A percentile compares a stretch with the other conserved stretches of the same genome.
Conservation (phyloP, 176 grass and related monocot genomes). For the Melocanna baccifera region DNA sequence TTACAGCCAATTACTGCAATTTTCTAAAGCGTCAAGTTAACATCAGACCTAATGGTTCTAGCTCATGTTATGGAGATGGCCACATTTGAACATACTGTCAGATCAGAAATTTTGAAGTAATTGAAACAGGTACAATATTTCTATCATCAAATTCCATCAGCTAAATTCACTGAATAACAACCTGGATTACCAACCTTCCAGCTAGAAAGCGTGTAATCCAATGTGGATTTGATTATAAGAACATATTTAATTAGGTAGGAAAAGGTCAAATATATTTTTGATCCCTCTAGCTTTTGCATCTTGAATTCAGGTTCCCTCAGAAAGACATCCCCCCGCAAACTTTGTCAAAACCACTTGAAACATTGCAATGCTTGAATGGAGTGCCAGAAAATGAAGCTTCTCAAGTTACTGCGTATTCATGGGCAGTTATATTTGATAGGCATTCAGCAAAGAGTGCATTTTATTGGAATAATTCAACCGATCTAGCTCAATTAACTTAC, state of each 20-base stretch:
- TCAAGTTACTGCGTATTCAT: background rate
- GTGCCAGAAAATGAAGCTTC: background rate
- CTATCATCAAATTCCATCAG: background rate
- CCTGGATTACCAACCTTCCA: conserved; percentile 32
- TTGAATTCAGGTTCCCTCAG: conserved; percentile 12
- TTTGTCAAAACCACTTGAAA: background rate
- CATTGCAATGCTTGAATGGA: background rate
- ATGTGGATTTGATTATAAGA: conserved; percentile 10
- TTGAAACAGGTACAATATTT: background rate
- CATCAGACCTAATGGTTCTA: background rate
- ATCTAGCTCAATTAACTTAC: background rate
- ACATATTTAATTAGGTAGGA: background rate
- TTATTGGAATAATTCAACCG: conserved; percentile 21
- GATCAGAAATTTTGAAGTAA: conserved; percentile 2
- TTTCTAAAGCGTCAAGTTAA: conserved; percentile 22
- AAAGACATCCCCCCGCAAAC: background rate
- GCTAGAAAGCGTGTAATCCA: conserved; percentile 4
- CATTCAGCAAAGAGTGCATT: background rate
- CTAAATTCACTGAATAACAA: conserved; percentile 35
- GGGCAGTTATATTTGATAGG: background rate
- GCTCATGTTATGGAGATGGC: conserved; percentile 18
- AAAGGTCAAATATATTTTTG: background rate
- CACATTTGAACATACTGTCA: conserved; percentile 9
- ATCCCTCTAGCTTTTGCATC: conserved; percentile 1
- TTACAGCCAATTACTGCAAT: background rate